A percentile compares a stretch with the other conserved stretches of the same genome.
Conservation (phyloP, 1,284 basidiomycete species). For the Ustilago bromivora region DNA sequence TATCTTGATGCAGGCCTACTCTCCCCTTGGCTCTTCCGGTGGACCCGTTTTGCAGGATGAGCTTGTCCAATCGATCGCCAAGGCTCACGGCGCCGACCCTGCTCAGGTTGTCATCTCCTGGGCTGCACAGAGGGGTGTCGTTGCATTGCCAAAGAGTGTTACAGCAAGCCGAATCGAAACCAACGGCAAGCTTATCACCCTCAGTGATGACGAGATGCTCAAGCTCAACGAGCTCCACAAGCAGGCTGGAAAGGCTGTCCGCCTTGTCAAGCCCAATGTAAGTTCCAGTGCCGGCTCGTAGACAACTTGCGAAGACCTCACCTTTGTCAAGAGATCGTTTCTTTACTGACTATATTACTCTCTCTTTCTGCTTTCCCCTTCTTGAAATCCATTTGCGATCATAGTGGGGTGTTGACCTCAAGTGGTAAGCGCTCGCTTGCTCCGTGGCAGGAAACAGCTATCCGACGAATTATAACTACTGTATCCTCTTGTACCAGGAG, state of each 20-base stretch:
- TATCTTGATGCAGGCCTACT: conserved; percentile 55
- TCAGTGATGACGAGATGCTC: conserved; percentile 55
- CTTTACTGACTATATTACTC: background rate
- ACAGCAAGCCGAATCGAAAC: conserved; percentile 58
- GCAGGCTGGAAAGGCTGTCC: conserved; percentile 50
- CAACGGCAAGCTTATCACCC: conserved; percentile 50
- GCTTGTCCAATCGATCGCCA: conserved; percentile 52
- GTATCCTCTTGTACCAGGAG: background rate
- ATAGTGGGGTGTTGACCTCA: conserved; percentile 54
- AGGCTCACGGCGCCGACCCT: conserved; percentile 44
- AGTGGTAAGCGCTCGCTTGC: conserved; percentile 15
- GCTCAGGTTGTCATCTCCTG: conserved; percentile 59
- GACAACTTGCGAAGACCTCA: background rate
- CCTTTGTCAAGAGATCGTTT: background rate
- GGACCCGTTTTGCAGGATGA: conserved; percentile 47
- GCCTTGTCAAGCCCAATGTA: conserved; percentile 54
- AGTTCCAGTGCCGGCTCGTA: conserved; percentile 12
- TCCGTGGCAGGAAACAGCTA: background rate
- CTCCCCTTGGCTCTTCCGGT: conserved; percentile 56
- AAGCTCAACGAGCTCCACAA: conserved; percentile 56
- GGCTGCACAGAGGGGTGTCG: conserved; percentile 54
- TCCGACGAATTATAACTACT: background rate
- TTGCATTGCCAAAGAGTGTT: conserved; percentile 56
- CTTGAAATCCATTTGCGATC: background rate
- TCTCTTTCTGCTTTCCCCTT: background rate